phyloP scores from a whole-genome alignment of 148 eudicot species.

The Vaccinium darrowii region DNA sequence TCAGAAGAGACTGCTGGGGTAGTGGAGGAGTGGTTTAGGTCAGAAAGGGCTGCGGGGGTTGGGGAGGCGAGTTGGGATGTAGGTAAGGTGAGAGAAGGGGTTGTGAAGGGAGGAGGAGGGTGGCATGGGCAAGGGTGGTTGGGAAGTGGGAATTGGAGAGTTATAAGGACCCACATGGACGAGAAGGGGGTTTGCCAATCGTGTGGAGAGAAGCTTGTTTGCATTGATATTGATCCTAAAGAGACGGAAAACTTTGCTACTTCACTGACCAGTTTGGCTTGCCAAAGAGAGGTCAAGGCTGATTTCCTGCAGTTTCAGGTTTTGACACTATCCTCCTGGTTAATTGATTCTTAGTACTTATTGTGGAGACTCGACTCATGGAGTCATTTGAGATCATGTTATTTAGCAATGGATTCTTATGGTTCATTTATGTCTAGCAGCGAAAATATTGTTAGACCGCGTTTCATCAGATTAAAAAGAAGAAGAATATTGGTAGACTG shows the following conservation, averaged over 20 bases:
- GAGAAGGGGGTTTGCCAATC: slow-evolving; percentile 60
- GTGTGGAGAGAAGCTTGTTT: slow-evolving; percentile 82
- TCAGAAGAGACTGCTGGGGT: slow-evolving; percentile 59
- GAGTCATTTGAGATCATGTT: neutral
- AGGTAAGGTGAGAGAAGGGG: slow-evolving; percentile 63
- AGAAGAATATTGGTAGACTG: neutral
- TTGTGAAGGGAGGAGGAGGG: slow-evolving; percentile 86
- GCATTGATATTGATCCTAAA: slow-evolving; percentile 88
- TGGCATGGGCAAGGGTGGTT: slow-evolving; percentile 99
- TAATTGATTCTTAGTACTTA: neutral
- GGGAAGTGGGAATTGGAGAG: slow-evolving; percentile 84
- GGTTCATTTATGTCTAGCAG: neutral
- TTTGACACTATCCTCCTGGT: slow-evolving; percentile 4
- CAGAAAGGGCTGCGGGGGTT: slow-evolving; percentile 43
- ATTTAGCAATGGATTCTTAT: neutral
- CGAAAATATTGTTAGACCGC: neutral
- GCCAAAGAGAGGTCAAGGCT: slow-evolving; percentile 49
- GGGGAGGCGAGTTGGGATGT: slow-evolving; percentile 73
- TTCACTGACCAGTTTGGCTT: slow-evolving; percentile 65
- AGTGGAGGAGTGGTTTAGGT: slow-evolving; percentile 75
- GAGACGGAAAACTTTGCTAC: slow-evolving; percentile 74
- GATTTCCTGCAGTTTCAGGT: slow-evolving; percentile 74
- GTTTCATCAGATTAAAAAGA: too few relatives aligned
- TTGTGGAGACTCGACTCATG: neutral
- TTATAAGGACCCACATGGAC: slow-evolving; percentile 61